These are phyloP conservation scores for Trichocladium antarcticum DNA, from an alignment of 495 filamentous ascomycete genomes.

Conservation along the genomic window DNA sequence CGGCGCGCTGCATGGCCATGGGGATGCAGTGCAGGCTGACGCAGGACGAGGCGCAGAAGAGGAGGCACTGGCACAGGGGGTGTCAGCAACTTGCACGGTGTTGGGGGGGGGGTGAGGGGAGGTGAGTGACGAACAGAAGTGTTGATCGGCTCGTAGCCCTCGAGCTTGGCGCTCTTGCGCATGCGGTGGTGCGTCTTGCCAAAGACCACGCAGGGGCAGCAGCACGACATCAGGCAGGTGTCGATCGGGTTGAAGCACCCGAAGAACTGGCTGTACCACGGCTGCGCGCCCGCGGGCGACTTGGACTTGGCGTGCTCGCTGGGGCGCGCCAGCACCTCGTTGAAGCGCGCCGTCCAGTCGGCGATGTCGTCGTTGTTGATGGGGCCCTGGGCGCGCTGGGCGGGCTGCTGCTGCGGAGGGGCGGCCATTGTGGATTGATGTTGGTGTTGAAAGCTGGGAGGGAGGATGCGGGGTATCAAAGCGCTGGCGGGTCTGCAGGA, in stretches of 20 bases:
- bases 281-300: conserved; percentile 20
- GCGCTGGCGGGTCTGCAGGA: background rate
- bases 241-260: conserved; percentile 32
- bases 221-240: conserved; percentile 30
- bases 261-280: conserved; percentile 24
- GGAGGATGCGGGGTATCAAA: conserved; percentile 1
- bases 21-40: conserved; percentile 29
- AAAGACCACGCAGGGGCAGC: conserved; percentile 38
- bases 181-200: conserved; percentile 39
- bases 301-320: conserved; percentile 23
- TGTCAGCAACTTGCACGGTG: no score
- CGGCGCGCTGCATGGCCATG: conserved; percentile 32
- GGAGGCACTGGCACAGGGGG: conserved; percentile 20
- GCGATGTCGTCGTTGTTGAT: conserved; percentile 24
- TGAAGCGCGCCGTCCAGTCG: conserved; percentile 27
- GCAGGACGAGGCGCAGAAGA: conserved; percentile 24
- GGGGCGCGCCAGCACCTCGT: conserved; percentile 24
- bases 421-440: conserved; percentile 2
- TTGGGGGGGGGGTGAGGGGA: background rate
- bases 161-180: conserved; percentile 27
- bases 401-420: conserved; percentile 2
- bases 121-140: conserved; percentile 24
- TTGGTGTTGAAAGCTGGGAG: background rate
- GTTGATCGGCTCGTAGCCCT: conserved; percentile 36
- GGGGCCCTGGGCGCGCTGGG: background rate